A percentile compares a stretch with the other conserved stretches of the same genome.
Conservation (phyloP, 2,329 filamentous ascomycete genomes). For the Grosmannia huntii region DNA sequence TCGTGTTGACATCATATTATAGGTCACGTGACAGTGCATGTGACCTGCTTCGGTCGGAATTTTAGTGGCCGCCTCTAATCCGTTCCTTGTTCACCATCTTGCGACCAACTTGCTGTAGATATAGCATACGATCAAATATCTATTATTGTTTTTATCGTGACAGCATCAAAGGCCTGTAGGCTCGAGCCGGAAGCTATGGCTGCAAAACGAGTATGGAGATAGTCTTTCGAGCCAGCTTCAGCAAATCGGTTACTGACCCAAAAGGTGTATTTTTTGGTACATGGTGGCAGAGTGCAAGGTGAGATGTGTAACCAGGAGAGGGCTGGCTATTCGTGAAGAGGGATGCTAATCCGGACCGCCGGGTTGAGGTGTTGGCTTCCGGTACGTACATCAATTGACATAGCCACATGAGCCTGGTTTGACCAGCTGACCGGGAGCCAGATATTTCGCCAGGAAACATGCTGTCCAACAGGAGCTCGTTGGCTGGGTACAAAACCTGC, state of each 20-base stretch:
- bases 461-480: constrained; percentile 38
- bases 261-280: constrained; percentile 50
- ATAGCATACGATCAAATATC: not conserved
- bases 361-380: constrained; percentile 40
- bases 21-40: not conserved
- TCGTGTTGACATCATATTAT: not conserved
- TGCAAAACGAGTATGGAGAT: constrained; percentile 11
- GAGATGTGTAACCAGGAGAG: constrained; percentile 6
- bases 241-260: not conserved
- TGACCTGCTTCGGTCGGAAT: not conserved
- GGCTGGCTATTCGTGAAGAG: not conserved
- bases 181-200: constrained; percentile 4
- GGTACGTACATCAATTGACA: constrained; percentile 21
- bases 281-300: constrained; percentile 58
- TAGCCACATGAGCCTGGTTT: not conserved
- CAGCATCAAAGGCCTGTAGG: not conserved
- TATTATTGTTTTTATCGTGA: not conserved
- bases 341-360: not conserved
- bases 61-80: not conserved
- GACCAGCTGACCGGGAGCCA: constrained; percentile 12
- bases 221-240: not conserved
- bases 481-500: constrained; percentile 50
- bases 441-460: constrained; percentile 41
- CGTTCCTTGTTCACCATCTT: not conserved
- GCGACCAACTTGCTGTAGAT: not conserved